Conservation (phyloP, 2,329 filamentous ascomycete species). For the Colletotrichum echinochloae region DNA sequence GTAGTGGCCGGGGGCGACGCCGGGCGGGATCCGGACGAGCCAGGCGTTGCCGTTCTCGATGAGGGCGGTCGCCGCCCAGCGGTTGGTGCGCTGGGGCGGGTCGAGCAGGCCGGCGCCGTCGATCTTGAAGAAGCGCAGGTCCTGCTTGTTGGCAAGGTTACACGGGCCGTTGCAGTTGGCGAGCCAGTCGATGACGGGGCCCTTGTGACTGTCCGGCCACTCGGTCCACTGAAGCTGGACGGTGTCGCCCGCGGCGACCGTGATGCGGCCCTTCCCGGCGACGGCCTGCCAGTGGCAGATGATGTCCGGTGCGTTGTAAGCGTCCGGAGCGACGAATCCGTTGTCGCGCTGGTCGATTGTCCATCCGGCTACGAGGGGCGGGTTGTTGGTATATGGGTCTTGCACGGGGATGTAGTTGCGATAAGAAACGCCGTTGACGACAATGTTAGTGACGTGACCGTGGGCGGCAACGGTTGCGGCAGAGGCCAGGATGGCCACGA, state of each 20-base stretch:
- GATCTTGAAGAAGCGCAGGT: constrained; percentile 61
- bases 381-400: constrained; percentile 34
- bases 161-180: constrained; percentile 58
- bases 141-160: constrained; percentile 54
- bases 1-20: constrained; percentile 63
- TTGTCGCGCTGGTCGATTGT: constrained; percentile 56
- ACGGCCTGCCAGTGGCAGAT: constrained; percentile 60
- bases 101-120: constrained; percentile 53
- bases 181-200: constrained; percentile 61
- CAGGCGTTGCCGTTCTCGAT: constrained; percentile 64
- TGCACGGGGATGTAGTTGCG: constrained; percentile 53
- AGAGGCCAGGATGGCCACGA: constrained; percentile 44
- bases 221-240: constrained; percentile 61
- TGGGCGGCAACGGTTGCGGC: constrained; percentile 50
- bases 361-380: constrained; percentile 51
- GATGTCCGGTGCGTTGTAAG: constrained; percentile 57
- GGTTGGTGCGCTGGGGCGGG: constrained; percentile 48
- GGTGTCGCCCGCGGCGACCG: constrained; percentile 58
- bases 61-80: constrained; percentile 58
- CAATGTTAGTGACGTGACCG: constrained; percentile 57
- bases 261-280: constrained; percentile 54
- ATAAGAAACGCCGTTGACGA: constrained; percentile 58
- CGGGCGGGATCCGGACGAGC: constrained; percentile 61
- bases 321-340: constrained; percentile 61
- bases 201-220: constrained; percentile 63